Evolutionary conservation across 768 basidiomycete genomes (phyloP).

Genomic region (Mycena haematopus): DNA sequence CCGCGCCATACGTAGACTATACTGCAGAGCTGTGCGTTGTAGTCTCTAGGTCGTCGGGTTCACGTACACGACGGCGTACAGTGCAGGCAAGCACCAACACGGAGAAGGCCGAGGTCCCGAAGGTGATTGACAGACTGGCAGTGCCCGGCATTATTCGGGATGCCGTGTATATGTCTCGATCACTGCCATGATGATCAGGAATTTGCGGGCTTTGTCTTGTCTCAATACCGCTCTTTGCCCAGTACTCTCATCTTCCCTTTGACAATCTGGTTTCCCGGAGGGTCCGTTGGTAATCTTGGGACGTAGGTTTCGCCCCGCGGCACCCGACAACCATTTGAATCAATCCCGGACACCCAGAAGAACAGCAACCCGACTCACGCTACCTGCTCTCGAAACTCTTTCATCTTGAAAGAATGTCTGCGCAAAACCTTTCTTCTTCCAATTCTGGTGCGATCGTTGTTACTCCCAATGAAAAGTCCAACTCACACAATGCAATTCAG

Average conservation of each 20-base stretch:
- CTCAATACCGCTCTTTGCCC: background rate
- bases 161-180: background rate
- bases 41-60: too few species aligned
- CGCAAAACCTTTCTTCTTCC: background rate
- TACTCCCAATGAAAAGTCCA: background rate
- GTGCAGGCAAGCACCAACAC: background rate
- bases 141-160: background rate
- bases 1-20: too few species aligned
- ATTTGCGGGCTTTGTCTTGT: conserved; percentile 9
- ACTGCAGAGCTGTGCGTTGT: too few species aligned
- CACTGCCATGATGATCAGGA: background rate
- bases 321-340: background rate
- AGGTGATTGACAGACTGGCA: too few species aligned
- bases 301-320: background rate
- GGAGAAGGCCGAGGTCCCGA: too few species aligned
- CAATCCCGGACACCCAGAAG: background rate
- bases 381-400: background rate
- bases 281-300: conserved; percentile 8
- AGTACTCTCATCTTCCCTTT: conserved; percentile 13
- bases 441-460: conserved; percentile 2
- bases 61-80: too few species aligned
- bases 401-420: conserved; percentile 6
- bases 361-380: background rate
- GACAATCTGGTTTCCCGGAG: background rate
- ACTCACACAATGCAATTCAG: background rate